phyloP scores from a whole-genome alignment of 164 flowering plant genomes.

The Hamamelis virginiana region DNA sequence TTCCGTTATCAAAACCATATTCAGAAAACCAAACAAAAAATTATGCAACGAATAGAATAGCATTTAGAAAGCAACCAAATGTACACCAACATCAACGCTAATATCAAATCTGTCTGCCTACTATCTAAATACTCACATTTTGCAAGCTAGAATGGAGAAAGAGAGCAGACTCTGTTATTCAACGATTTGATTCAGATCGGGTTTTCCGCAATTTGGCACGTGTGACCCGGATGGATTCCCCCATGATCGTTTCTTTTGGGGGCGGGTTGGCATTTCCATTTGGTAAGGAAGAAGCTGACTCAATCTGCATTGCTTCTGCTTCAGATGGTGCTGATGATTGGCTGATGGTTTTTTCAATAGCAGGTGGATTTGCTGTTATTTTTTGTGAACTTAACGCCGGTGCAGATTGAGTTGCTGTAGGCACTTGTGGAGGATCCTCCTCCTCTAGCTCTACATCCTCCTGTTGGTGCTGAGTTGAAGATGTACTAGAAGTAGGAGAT shows the following conservation, averaged over 20 bases:
- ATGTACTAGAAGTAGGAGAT: conserved; percentile 46
- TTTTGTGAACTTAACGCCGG: conserved; percentile 26
- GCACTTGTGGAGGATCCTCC: conserved; percentile 24
- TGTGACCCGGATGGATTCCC: conserved; percentile 56
- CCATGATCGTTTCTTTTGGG: conserved; percentile 56
- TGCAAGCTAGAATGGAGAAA: background rate
- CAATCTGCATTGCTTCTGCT: conserved; percentile 41
- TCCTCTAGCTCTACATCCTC: conserved; percentile 38
- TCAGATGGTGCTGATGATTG: conserved; percentile 23
- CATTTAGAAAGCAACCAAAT: conserved; percentile 16
- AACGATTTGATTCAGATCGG: conserved; percentile 27
- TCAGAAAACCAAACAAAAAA: background rate
- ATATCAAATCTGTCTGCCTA: conserved; percentile 14
- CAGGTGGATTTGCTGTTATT: conserved; percentile 16
- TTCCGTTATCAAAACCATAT: background rate
- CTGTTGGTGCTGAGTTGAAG: conserved; percentile 39
- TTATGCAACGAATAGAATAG: conserved; percentile 20
- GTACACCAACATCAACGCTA: conserved; percentile 21
- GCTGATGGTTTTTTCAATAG: conserved; percentile 25
- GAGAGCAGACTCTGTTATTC: background rate
- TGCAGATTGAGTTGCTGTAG: conserved; percentile 25
- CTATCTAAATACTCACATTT: conserved; percentile 14
- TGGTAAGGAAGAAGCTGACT: conserved; percentile 24
- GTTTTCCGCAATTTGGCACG: conserved; percentile 64
- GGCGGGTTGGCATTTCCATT: conserved; percentile 35